These are phyloP conservation scores for Filosporella fistucella DNA, from an alignment of 495 filamentous ascomycete genomes.

Conservation along the genomic window DNA sequence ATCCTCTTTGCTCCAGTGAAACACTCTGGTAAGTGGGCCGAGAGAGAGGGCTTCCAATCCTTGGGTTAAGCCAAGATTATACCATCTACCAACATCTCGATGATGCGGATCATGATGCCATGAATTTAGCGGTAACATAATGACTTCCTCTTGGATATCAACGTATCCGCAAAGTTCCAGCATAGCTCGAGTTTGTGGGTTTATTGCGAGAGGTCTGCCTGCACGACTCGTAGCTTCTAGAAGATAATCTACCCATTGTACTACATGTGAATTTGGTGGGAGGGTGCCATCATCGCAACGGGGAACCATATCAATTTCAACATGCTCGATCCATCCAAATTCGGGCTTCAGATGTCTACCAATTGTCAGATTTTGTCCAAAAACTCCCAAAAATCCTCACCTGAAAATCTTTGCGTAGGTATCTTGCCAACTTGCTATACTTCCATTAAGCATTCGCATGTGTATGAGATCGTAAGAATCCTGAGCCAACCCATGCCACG, in stretches of 20 bases:
- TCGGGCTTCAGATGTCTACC: conserved; percentile 73
- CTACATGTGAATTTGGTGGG: conserved; percentile 41
- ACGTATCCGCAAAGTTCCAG: conserved; percentile 74
- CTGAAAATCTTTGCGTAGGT: conserved; percentile 66
- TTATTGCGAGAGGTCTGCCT: conserved; percentile 63
- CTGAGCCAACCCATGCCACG: conserved; percentile 67
- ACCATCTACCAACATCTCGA: conserved; percentile 77
- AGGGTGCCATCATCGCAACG: conserved; percentile 68
- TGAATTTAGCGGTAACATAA: conserved; percentile 70
- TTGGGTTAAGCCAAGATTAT: conserved; percentile 69
- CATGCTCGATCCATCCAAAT: conserved; percentile 75
- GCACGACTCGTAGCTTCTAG: conserved; percentile 63
- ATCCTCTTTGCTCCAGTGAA: conserved; percentile 58
- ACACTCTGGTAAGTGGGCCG: conserved; percentile 67
- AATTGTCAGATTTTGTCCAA: not conserved
- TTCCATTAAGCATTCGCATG: conserved; percentile 74
- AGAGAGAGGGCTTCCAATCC: conserved; percentile 71
- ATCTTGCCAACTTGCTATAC: conserved; percentile 71
- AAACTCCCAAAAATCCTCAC: conserved; percentile 35
- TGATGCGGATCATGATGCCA: conserved; percentile 70
- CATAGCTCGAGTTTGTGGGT: conserved; percentile 53
- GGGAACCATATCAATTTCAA: conserved; percentile 87
- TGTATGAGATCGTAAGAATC: conserved; percentile 86
- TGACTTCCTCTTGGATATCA: conserved; percentile 71
- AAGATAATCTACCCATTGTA: conserved; percentile 66